Base-by-base conservation (phyloP, 176 grass and related monocot species). In the Tillandsia leiboldiana region DNA sequence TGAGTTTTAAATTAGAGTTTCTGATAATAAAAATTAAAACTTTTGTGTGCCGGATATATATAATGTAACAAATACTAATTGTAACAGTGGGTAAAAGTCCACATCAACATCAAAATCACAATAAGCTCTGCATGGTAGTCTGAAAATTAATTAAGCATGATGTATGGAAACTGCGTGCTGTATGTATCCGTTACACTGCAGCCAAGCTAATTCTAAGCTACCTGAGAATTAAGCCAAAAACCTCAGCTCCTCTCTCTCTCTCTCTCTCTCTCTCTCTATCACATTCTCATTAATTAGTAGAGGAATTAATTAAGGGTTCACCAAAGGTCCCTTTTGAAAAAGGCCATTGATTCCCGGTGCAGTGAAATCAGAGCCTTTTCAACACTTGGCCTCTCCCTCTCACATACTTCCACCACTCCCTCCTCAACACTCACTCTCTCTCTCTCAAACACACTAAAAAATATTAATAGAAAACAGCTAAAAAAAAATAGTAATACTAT, bases 351-450 rank as follows among this genome's bases (percentile, higher is more conserved):
- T 61, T 61, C 56, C 56, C n/a, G 56, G 72, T 27, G 66, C 82
- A 80, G 83, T 71, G 68, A 72, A 80, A 70, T 85, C 83, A 85
- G 83, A 85, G 72, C 71, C 68, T 70, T 80, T 52, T 68, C 70
- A 75, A 85, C 83, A 85, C 83, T 72, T 85, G 83, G 83, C 67
- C 56, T 51, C 29, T 66, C 76, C 51, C 48, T 51, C 67, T 77
- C 83, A 72, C 66, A 77, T 70, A 50, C 71, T 61, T 85, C 83
- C 83, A 85, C 83, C 83, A 80, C 70, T 80, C 77, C 79, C 71
- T 11, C 18, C 65, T 24, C 42, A 73, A 1, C 20, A 74, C 23
- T n/a, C 26, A 20, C 56, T 61, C n/a, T 2, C 56, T 2, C 56
- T 20, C n/a, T 56, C 15, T 56, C 3, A 42, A 42, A 42, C 0